These are phyloP conservation scores for Xylariaceae sp. DNA, from an alignment of 2,329 filamentous ascomycete genomes.

Conservation along the genomic window DNA sequence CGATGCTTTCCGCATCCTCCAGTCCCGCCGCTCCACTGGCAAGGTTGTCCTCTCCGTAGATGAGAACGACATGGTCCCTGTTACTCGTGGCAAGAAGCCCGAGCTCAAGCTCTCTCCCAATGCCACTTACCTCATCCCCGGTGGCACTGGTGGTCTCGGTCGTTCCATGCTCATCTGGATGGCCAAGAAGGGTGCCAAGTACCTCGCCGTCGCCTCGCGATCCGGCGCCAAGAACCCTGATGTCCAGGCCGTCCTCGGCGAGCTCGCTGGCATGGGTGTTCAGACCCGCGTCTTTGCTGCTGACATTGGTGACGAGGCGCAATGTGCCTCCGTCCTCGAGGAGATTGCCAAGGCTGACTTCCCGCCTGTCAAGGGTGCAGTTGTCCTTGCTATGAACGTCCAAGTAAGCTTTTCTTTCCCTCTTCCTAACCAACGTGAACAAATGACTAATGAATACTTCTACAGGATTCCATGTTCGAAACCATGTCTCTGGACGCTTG, in stretches of 20 bases:
- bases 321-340: conserved; percentile 23
- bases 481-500: conserved; percentile 26
- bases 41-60: conserved; percentile 25
- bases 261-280: conserved; percentile 21
- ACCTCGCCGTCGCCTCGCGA: conserved; percentile 29
- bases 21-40: conserved; percentile 23
- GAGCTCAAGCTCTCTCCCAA: conserved; percentile 23
- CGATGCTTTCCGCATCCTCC: conserved; percentile 27
- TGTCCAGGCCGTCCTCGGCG: conserved; percentile 22
- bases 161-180: conserved; percentile 30
- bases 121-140: conserved; percentile 32
- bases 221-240: conserved; percentile 25
- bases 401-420: conserved; percentile 18
- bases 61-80: conserved; percentile 23
- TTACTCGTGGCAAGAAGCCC: conserved; percentile 23
- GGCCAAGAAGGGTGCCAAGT: conserved; percentile 30
- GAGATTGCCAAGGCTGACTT: conserved; percentile 23
- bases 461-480: conserved; percentile 29
- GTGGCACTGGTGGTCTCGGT: conserved; percentile 33
- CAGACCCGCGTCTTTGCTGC: conserved; percentile 21
- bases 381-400: conserved; percentile 28
- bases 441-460: conserved; percentile 4
- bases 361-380: conserved; percentile 23
- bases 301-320: conserved; percentile 21
- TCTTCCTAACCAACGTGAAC: neutral